Base-by-base conservation (phyloP, 75 land plant genomes). In the Picea sitchensis region DNA sequence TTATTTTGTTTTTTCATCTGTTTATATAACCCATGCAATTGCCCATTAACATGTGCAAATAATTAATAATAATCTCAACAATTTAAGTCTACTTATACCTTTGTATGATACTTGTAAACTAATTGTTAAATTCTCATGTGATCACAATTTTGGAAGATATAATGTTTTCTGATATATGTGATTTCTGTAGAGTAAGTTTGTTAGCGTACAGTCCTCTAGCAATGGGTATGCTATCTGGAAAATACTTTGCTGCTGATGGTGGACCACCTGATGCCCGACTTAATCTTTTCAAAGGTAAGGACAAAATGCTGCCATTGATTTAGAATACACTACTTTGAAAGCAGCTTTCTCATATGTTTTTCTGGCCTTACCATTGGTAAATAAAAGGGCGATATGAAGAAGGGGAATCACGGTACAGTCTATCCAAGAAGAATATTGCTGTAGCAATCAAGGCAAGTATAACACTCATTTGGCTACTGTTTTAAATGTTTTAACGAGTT, bases 131-230 rank as follows among this genome's bases (percentile, higher is more conserved):
- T 51, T 51, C 9, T 51, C 9, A 51, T 51, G 54, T 7, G 11
- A 51, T 51, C 9, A 5, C 32, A 67, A 67, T 5, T 34, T 67
- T 15, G 31, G 32, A 51, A 57, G 12, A 23, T 76, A 11, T 8
- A 3, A 44, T 15, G 0, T 31, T 8, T 23, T 31, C 51, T 78
- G 15, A 44, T 78, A 47, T 56, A 78, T 68, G 36, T 76, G 31
- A 61, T n/a, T 23, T 26, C 8, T 78, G 31, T 73, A 93, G 98
- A 57, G 85, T 95, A 59, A 80, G 86, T 65, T 81, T 93, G 73
- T 83, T 95, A 80, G 94, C 96, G 61, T 95, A 95, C 80, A 95
- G 96, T 83, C 98, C 98, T 74, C 68, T 93, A 69, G 98, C 98
- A 73, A 95, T 95, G 98, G 98, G 98, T 12, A 82, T 93, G 68